Percentiles rank a stretch among this genome's conserved stretches.
Evolutionary conservation across 192 early-diverging fungal species (phyloP).

Genomic region (Linnemannia exigua): DNA sequence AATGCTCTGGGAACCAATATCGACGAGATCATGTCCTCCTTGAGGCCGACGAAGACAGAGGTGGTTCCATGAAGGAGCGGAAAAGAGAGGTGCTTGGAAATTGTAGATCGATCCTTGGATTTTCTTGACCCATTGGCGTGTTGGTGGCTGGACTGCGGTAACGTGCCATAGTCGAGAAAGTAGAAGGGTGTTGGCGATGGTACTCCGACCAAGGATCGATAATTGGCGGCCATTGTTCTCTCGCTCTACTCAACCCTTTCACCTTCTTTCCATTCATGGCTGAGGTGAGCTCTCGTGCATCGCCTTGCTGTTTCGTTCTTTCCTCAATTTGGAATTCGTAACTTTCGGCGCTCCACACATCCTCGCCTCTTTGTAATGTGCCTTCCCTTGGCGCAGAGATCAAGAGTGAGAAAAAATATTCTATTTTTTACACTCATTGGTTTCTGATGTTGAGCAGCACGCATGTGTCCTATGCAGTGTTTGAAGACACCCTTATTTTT

Average conservation of each 20-base stretch:
- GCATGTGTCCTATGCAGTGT: background rate
- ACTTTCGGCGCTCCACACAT: background rate
- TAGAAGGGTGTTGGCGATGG: constrained; percentile 4
- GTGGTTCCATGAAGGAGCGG: no score
- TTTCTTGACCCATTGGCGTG: no score
- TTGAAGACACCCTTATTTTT: background rate
- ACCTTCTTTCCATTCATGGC: no score
- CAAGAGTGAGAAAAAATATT: no score
- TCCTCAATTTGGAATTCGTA: background rate
- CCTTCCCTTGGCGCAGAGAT: background rate
- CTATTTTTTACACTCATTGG: background rate
- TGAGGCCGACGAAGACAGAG: no score
- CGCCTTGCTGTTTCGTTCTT: background rate
- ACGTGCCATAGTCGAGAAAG: constrained; percentile 19
- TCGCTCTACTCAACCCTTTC: no score
- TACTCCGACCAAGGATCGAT: background rate
- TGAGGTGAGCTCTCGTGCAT: background rate
- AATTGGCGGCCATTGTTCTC: background rate
- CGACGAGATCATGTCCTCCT: background rate
- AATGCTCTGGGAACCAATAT: background rate
- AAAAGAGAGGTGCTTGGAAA: no score
- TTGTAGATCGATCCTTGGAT: no score
- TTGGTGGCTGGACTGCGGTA: background rate
- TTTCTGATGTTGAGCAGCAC: background rate
- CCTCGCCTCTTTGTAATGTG: background rate